Percentiles rank a stretch among this genome's conserved stretches.
phyloP scores from a whole-genome alignment of 2,329 filamentous ascomycete species.

The Pseudopyricularia cyperi region DNA sequence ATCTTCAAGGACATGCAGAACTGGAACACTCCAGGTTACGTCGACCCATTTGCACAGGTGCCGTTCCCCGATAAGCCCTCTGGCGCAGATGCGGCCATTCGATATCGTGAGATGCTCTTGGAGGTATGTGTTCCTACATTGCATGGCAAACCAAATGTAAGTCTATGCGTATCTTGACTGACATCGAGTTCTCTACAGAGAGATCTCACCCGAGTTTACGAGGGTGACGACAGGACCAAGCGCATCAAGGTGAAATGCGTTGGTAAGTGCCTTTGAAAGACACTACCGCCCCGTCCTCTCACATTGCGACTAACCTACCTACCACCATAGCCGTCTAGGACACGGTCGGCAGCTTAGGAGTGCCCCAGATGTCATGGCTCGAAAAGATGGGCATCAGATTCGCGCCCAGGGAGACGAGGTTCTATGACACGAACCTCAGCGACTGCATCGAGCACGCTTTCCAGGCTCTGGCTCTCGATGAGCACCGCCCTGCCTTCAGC shows the following conservation, averaged over 20 bases:
- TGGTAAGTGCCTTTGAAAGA: constrained; percentile 11
- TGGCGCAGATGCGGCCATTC: constrained; percentile 24
- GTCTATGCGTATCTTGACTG: too few species aligned
- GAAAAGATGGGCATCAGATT: constrained; percentile 28
- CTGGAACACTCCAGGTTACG: constrained; percentile 30
- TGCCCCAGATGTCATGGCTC: constrained; percentile 31
- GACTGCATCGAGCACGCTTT: constrained; percentile 31
- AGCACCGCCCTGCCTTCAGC: constrained; percentile 26
- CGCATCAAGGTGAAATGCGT: constrained; percentile 34
- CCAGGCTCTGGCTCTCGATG: constrained; percentile 36
- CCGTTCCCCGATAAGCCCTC: constrained; percentile 37
- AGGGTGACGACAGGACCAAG: constrained; percentile 19
- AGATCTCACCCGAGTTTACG: constrained; percentile 26
- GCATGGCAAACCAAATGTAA: too few species aligned
- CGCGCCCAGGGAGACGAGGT: constrained; percentile 9
- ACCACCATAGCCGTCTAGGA: constrained; percentile 30
- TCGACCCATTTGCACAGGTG: constrained; percentile 30
- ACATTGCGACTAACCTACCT: background rate
- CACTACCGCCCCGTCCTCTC: background rate
- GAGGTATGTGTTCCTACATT: constrained; percentile 15
- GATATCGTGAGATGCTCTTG: constrained; percentile 30
- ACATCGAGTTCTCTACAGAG: constrained; percentile 7
- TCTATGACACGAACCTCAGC: constrained; percentile 29
- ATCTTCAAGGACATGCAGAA: constrained; percentile 45
- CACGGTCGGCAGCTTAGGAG: constrained; percentile 32